Evolutionary conservation across 2,329 filamentous ascomycete genomes (phyloP).

Genomic region (Cladophialophora bantiana): DNA sequence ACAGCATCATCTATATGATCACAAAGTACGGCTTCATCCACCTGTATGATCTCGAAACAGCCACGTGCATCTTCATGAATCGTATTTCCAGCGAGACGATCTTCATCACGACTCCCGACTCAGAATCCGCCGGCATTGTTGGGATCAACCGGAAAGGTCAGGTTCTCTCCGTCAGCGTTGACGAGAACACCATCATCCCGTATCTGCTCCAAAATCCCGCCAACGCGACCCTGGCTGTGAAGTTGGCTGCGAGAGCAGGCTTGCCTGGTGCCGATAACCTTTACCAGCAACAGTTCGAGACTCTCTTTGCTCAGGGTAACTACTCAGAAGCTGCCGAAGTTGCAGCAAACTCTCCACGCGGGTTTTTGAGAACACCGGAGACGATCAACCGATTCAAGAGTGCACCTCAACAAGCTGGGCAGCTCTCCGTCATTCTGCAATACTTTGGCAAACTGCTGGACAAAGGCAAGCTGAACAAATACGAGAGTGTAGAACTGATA

Average conservation of each 20-base stretch:
- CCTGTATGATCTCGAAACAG: conserved; percentile 95
- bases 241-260: conserved; percentile 91
- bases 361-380: conserved; percentile 90
- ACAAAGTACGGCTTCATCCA: conserved; percentile 99
- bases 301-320: conserved; percentile 78
- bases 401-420: conserved; percentile 72
- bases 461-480: conserved; percentile 89
- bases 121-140: conserved; percentile 83
- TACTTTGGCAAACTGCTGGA: conserved; percentile 98
- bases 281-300: conserved; percentile 91
- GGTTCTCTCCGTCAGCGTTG: conserved; percentile 90
- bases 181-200: conserved; percentile 88
- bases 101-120: conserved; percentile 88
- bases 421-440: conserved; percentile 92
- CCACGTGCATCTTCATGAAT: conserved; percentile 98
- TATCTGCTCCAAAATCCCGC: conserved; percentile 97
- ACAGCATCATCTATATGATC: conserved; percentile 94
- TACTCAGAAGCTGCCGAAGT: conserved; percentile 92
- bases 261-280: conserved; percentile 93
- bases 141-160: conserved; percentile 98
- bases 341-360: conserved; percentile 93
- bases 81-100: conserved; percentile 99
- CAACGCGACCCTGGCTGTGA: conserved; percentile 91
- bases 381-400: conserved; percentile 97
- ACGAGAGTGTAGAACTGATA: conserved; percentile 92